Base-by-base conservation (phyloP, 805 yeast genomes). In the Huiozyma sinensis region DNA sequence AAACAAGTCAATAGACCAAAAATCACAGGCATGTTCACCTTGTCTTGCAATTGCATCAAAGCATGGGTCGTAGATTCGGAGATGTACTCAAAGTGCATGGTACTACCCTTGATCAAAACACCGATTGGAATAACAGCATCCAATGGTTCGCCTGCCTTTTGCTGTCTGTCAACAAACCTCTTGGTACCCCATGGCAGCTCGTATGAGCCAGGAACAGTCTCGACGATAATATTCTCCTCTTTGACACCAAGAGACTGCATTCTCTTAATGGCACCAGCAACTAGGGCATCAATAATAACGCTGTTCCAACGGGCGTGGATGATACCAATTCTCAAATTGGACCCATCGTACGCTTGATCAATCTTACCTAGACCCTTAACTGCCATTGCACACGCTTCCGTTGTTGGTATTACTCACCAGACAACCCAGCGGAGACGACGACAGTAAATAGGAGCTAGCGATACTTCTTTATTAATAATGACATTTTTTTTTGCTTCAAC, bases 11-110 rank as follows among this genome's bases (percentile, higher is more conserved):
- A 75, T 29, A 92, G 78, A 50, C 98, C 98, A 60, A 88, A 92
- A 50, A 92, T 86, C 36, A 92, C 85, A 7, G 98, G 97, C 46
- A 75, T 72, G 44, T 73, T 65, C 39, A 83, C 61, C 42, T 76
- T 73, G 48, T 79, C 77, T 64, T 88, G 95, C 54, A 87, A 66
- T 49, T 71, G 69, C 97, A 90, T 89, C 54, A 92, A 69, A 43
- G 84, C 90, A 50, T 81, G 77, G 7, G 96, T 79, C 13, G 83
- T 86, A 3, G 95, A 68, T 47, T 92, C 97, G 61, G 95, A 83
- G 55, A 92, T 92, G 69, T 90, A 92, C 67, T 92, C 98, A 61
- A 92, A 92, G 68, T 92, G 98, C 95, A 88, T 88, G 33, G 97
- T 92, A 34, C 89, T 79, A 44, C 98, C 98, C 69, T 92, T 92